phyloP scores from a whole-genome alignment of 2,329 filamentous ascomycete species.

The Colletotrichum sp. region DNA sequence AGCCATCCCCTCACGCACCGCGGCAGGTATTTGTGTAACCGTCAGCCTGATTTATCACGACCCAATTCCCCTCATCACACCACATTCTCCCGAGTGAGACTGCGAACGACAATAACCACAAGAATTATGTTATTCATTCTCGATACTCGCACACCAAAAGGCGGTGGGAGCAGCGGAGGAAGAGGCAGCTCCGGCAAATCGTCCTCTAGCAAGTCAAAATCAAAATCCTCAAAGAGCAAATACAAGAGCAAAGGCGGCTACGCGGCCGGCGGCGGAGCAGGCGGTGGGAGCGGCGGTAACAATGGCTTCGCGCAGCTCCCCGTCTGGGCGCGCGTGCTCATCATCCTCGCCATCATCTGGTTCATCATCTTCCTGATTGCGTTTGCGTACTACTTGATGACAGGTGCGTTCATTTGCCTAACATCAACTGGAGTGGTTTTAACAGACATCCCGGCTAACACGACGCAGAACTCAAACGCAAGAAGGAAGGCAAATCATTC shows the following conservation, averaged over 20 bases:
- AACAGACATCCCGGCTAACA: neutral
- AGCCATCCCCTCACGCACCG: neutral
- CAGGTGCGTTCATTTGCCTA: neutral
- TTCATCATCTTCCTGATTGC: constrained; percentile 8
- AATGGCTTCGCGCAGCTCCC: constrained; percentile 9
- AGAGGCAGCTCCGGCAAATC: neutral
- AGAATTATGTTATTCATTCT: constrained; percentile 6
- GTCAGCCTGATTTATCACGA: neutral
- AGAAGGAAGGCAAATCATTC: constrained; percentile 18
- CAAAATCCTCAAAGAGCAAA: neutral
- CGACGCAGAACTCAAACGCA: constrained; percentile 11
- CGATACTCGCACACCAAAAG: constrained; percentile 7
- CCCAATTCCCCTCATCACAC: neutral
- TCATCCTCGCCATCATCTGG: constrained; percentile 18
- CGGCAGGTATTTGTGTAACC: neutral
- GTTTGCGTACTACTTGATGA: neutral
- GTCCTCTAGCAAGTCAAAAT: neutral
- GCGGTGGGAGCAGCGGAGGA: neutral
- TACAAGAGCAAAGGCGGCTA: constrained; percentile 6
- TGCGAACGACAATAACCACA: neutral
- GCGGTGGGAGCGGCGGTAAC: neutral
- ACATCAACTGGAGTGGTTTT: too few species aligned
- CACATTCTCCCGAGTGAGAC: neutral
- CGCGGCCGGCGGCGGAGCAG: neutral
- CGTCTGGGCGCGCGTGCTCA: constrained; percentile 20